Conservation (phyloP, 305 asterid genomes). For the Fraxinus velutina region DNA sequence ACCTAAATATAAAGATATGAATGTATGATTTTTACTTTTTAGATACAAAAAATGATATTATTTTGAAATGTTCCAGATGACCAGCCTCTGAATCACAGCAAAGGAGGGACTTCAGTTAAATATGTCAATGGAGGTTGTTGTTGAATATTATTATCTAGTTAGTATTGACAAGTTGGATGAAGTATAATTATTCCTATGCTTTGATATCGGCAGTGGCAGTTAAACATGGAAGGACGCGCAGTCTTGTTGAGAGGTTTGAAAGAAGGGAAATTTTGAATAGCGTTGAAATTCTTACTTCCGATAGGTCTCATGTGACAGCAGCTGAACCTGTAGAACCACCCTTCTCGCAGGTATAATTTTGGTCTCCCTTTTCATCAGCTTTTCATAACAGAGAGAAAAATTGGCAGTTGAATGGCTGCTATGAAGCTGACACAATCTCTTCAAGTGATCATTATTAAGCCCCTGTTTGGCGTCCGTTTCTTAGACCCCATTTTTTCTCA, state of each 20-base stretch:
- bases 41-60: constrained; percentile 15
- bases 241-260: constrained; percentile 94
- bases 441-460: neutral
- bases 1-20: neutral
- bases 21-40: neutral
- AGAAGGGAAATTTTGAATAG: constrained; percentile 45
- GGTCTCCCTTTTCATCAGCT: constrained; percentile 6
- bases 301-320: constrained; percentile 17
- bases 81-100: constrained; percentile 40
- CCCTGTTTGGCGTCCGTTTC: neutral
- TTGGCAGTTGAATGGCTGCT: constrained; percentile 11
- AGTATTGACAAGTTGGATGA: constrained; percentile 13
- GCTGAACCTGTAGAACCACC: constrained; percentile 36
- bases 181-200: constrained; percentile 22
- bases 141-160: constrained; percentile 19
- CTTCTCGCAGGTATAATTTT: constrained; percentile 25
- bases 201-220: constrained; percentile 60
- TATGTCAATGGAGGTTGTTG: constrained; percentile 85
- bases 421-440: neutral
- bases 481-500: neutral
- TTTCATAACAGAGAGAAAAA: neutral
- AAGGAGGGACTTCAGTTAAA: constrained; percentile 50
- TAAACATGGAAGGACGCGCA: constrained; percentile 87
- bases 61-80: constrained; percentile 43
- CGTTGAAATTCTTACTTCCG: constrained; percentile 42